Evolutionary conservation across 495 filamentous ascomycete species (phyloP), one percentile per base, ranked within the genome.

Genomic region (Halenospora varia): DNA sequence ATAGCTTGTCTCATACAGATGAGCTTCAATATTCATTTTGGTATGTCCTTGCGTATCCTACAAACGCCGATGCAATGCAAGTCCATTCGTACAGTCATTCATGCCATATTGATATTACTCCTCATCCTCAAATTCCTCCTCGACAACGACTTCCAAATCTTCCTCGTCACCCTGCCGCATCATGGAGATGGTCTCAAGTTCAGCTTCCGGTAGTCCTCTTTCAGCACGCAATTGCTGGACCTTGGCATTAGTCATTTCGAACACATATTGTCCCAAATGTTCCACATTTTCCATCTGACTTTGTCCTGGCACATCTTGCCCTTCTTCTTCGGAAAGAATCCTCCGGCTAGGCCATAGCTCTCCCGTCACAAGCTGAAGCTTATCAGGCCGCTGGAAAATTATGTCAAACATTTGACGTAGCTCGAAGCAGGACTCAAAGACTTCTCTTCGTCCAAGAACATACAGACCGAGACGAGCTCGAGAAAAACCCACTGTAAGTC

Each of bases 261-360:
- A 96, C 20, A 98, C 94, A 73, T 96, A 97, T 73, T 96, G 89
- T 3, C 94, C 95, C 35, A 98, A 73, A 77, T 98, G 94, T 73
- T 97, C 94, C 8, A 97, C 84, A 25, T 89, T 83, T 64, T 89
- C 89, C 90, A 98, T 97, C 8, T 82, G 78, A 52, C 77, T 71
- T 67, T 81, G 73, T 2, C 73, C 76, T 3, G 69, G 70, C 10
- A 78, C 69, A 19, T 69, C 60, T 17, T 69, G 65, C 22, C 74
- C 78, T 51, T 80, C 82, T 10, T 81, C 76, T n/a, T 83, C 76
- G 13, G 74, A 73, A 25, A 87, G 68, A 24, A 75, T 67, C 45
- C 90, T 77, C 24, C 79, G 70, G 1, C 89, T 80, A 1, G 90
- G 90, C 75, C 81, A 96, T 77, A 97, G 82, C 73, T 98, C 94